Percentiles rank a stretch among this genome's conserved stretches.
Conservation (phyloP, 2,329 filamentous ascomycete species). For the Aspergillus calidoustus region DNA sequence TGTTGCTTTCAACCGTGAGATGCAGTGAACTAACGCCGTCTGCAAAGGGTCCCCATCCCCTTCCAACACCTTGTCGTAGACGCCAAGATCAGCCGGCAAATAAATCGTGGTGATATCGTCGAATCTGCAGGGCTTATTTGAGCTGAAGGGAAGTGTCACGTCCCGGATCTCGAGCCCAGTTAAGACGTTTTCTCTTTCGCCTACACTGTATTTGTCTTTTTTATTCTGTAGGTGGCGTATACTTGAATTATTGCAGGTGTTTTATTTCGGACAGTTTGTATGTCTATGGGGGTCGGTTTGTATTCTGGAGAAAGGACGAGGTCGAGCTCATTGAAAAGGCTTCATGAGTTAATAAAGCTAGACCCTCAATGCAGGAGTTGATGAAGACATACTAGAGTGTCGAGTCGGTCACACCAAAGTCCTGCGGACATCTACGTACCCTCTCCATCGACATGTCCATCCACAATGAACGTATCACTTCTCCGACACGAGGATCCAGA, state of each 20-base stretch:
- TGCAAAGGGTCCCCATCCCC: background rate
- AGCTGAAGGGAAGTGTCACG: conserved; percentile 3
- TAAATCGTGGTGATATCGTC: background rate
- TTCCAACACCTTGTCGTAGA: background rate
- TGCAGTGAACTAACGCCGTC: background rate
- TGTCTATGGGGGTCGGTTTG: background rate
- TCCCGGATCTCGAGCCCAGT: background rate
- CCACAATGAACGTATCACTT: background rate
- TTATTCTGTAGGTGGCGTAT: background rate
- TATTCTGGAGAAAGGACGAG: background rate
- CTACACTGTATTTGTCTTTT: too few relatives aligned
- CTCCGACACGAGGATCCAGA: background rate
- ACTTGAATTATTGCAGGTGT: background rate
- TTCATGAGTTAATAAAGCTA: too few relatives aligned
- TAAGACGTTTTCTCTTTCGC: background rate
- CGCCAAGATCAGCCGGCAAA: background rate
- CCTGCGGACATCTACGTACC: background rate
- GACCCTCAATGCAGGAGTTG: too few relatives aligned
- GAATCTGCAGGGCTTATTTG: background rate
- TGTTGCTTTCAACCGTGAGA: too few relatives aligned
- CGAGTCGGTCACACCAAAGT: background rate
- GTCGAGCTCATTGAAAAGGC: too few relatives aligned
- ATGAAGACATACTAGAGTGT: too few relatives aligned
- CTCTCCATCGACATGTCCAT: background rate
- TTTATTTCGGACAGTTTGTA: background rate